phyloP scores from a whole-genome alignment of 495 filamentous ascomycete genomes.

The Penicillium lagena region DNA sequence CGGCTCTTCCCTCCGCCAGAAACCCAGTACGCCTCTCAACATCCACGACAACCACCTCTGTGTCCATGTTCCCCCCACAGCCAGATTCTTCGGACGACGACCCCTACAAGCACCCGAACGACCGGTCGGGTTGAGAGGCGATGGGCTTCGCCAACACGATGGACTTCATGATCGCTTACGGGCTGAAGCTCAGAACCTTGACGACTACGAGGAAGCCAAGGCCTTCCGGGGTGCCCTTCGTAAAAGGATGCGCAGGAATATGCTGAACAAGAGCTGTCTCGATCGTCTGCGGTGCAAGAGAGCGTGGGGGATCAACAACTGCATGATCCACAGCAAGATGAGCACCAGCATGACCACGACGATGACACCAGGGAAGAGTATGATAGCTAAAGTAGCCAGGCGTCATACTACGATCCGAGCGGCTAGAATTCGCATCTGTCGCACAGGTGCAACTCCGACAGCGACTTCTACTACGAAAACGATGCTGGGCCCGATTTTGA shows the following conservation, averaged over 20 bases:
- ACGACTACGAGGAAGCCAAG: neutral
- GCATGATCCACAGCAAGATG: neutral
- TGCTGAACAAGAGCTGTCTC: neutral
- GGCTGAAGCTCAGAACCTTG: neutral
- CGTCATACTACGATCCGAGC: neutral
- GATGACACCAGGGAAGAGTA: neutral
- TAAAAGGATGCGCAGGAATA: neutral
- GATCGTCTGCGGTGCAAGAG: neutral
- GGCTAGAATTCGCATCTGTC: too few species aligned
- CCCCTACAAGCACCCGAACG: too few species aligned
- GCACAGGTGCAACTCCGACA: too few species aligned
- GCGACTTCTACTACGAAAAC: neutral
- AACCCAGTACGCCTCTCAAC: too few species aligned
- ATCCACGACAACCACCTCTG: too few species aligned
- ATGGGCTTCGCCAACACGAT: neutral
- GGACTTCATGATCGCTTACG: neutral
- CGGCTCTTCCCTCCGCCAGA: too few species aligned
- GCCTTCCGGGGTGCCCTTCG: neutral
- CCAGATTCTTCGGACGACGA: too few species aligned
- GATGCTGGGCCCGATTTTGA: neutral
- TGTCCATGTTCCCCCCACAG: too few species aligned
- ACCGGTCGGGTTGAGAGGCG: too few species aligned
- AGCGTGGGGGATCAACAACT: neutral
- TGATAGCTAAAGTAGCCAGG: neutral
- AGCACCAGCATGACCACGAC: neutral